A percentile compares a stretch with the other conserved stretches of the same genome.
Evolutionary conservation across 345 rosid species (phyloP).

Genomic region (Pugionium dolabratum): DNA sequence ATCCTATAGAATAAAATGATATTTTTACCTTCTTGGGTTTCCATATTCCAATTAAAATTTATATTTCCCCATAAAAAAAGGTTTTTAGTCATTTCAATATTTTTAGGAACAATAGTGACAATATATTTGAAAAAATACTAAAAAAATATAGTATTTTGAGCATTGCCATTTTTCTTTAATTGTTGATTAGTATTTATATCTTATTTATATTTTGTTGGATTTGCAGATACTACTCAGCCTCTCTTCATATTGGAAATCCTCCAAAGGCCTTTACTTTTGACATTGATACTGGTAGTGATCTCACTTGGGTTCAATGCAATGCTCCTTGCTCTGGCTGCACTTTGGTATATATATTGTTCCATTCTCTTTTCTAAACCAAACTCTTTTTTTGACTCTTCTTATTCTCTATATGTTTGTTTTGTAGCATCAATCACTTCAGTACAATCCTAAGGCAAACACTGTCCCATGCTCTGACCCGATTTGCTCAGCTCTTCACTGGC

Average conservation of each 20-base stretch:
- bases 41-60: too few relatives aligned
- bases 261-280: slow-evolving; percentile 67
- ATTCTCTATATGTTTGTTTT: slow-evolving; percentile 2
- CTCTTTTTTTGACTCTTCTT: neutral
- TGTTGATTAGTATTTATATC: neutral
- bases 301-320: slow-evolving; percentile 92
- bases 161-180: too few relatives aligned
- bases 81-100: too few relatives aligned
- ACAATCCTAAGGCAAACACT: slow-evolving; percentile 57
- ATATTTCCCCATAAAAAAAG: too few relatives aligned
- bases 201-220: neutral
- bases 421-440: slow-evolving; percentile 55
- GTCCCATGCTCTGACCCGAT: slow-evolving; percentile 50
- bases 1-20: too few relatives aligned
- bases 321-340: slow-evolving; percentile 86
- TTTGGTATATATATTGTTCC: slow-evolving; percentile 45
- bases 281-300: slow-evolving; percentile 91
- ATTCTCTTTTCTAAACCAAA: neutral
- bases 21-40: too few relatives aligned
- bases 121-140: too few relatives aligned
- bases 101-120: too few relatives aligned
- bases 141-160: too few relatives aligned
- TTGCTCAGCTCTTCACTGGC: slow-evolving; percentile 49
- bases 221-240: slow-evolving; percentile 64
- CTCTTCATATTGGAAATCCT: slow-evolving; percentile 63